Evolutionary conservation across 83 land plant genomes (phyloP).

Genomic region (Picea engelmannii): DNA sequence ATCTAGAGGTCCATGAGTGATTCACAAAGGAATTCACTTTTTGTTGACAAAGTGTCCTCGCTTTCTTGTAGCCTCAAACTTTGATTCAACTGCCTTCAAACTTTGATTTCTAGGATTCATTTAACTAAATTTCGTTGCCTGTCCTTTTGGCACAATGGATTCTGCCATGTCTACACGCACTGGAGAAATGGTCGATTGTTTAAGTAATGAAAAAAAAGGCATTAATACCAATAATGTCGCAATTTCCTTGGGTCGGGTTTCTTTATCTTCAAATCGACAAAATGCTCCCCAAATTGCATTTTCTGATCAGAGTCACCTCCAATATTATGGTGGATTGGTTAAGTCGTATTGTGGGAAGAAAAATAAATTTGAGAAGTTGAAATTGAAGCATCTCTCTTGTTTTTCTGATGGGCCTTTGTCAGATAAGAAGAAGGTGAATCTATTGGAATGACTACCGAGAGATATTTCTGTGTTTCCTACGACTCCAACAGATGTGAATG

Average conservation of each 20-base stretch:
- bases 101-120: no score
- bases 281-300: constrained; percentile 3
- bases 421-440: constrained; percentile 13
- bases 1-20: no score
- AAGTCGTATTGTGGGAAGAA: constrained; percentile 7
- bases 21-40: no score
- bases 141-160: background rate
- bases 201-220: no score
- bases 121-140: no score
- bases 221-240: no score
- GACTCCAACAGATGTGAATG: constrained; percentile 1
- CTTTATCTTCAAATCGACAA: no score
- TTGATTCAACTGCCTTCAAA: no score
- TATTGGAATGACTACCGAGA: background rate
- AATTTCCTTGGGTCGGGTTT: no score
- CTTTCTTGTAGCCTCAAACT: no score
- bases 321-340: constrained; percentile 14
- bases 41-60: no score
- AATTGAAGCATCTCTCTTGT: constrained; percentile 22
- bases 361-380: constrained; percentile 9
- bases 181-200: background rate
- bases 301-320: constrained; percentile 23
- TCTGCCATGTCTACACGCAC: background rate
- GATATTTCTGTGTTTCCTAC: constrained; percentile 24
- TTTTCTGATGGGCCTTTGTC: background rate